Conservation (phyloP, 257 asterid species). For the Nemophila menziesii region DNA sequence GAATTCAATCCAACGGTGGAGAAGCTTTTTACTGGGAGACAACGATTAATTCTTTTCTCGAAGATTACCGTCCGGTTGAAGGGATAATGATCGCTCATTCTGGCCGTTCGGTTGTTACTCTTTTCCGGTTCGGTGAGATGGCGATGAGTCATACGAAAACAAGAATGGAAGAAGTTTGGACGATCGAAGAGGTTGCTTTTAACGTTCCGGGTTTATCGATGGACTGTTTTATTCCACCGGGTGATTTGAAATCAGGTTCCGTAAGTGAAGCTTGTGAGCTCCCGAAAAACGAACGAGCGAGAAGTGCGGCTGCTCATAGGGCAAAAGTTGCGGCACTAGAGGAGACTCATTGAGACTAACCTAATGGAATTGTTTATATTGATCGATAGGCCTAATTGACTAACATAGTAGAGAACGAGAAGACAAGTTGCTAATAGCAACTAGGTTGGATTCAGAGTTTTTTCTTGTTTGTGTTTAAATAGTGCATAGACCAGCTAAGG, state of each 20-base stretch:
- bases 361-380: conserved; percentile 30
- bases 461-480: conserved; percentile 11
- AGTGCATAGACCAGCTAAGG: conserved; percentile 36
- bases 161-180: conserved; percentile 16
- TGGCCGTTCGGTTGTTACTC: conserved; percentile 12
- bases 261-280: conserved; percentile 8
- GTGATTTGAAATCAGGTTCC: conserved; percentile 7
- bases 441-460: conserved; percentile 15
- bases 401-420: conserved; percentile 44
- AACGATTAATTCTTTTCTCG: conserved; percentile 10
- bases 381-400: conserved; percentile 32
- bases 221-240: conserved; percentile 12
- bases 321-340: conserved; percentile 13
- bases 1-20: conserved; percentile 12
- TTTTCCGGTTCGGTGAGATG: conserved; percentile 10
- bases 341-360: not conserved
- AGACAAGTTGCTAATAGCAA: conserved; percentile 29
- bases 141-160: conserved; percentile 13
- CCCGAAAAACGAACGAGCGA: conserved; percentile 6
- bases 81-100: conserved; percentile 16
- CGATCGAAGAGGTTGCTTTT: conserved; percentile 14
- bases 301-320: conserved; percentile 8
- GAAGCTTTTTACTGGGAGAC: conserved; percentile 15
- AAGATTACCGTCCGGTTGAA: conserved; percentile 14
- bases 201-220: conserved; percentile 11